A percentile compares a stretch with the other conserved stretches of the same genome.
phyloP scores from a whole-genome alignment of 805 yeast genomes.

The Metschnikowia cerradonensis region DNA sequence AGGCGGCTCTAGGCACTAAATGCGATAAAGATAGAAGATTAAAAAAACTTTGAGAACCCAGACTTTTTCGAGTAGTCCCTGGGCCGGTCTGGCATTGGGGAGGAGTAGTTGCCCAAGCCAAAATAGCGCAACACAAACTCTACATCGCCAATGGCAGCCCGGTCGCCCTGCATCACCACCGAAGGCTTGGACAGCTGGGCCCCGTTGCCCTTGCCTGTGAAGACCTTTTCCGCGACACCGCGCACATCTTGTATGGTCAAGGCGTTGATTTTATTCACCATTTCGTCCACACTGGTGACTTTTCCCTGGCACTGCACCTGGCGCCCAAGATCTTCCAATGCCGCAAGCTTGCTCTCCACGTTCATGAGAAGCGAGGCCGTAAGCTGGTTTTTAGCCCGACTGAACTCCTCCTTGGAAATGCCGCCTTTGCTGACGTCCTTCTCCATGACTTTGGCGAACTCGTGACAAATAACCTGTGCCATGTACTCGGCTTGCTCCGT shows the following conservation, averaged over 20 bases:
- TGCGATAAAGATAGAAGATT: not conserved
- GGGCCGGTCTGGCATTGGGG: constrained; percentile 8
- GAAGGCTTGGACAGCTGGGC: constrained; percentile 62
- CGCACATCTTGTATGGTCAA: constrained; percentile 66
- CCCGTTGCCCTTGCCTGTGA: constrained; percentile 60
- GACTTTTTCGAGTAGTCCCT: constrained; percentile 8
- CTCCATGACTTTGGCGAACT: constrained; percentile 34
- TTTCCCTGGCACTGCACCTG: constrained; percentile 84
- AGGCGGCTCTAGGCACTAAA: not conserved
- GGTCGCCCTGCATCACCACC: constrained; percentile 82
- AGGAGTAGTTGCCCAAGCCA: constrained; percentile 58
- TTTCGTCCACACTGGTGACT: constrained; percentile 70
- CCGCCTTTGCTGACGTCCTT: constrained; percentile 45
- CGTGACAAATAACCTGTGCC: constrained; percentile 67
- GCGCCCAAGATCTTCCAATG: constrained; percentile 91
- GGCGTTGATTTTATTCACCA: constrained; percentile 71
- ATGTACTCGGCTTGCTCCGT: constrained; percentile 83
- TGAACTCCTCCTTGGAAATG: constrained; percentile 66
- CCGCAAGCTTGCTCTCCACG: constrained; percentile 88
- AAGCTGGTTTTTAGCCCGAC: constrained; percentile 89
- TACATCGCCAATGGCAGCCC: constrained; percentile 84
- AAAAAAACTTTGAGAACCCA: not conserved
- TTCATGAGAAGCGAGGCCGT: constrained; percentile 87
- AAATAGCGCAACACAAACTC: constrained; percentile 57
- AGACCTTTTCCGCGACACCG: constrained; percentile 67